These are phyloP conservation scores for Austropuccinia psidii DNA, from an alignment of 1,284 basidiomycete species.

Conservation along the genomic window DNA sequence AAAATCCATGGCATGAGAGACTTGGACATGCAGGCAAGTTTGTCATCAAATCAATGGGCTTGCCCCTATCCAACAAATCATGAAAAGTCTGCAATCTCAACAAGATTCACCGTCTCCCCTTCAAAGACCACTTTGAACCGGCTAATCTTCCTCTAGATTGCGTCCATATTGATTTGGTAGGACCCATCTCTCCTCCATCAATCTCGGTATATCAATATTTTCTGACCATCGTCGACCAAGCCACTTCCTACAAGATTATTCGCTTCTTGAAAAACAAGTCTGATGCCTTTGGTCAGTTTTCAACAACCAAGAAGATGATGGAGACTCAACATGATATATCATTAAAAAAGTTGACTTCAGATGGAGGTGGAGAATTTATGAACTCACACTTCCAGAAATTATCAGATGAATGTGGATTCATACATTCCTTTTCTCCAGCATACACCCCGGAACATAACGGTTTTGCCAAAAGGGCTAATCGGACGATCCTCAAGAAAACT, in stretches of 20 bases:
- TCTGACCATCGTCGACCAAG: neutral
- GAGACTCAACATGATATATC: too few species aligned
- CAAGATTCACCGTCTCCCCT: neutral
- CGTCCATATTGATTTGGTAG: slow-evolving; percentile 3
- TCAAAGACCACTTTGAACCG: neutral
- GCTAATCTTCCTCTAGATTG: neutral
- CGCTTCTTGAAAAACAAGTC: neutral
- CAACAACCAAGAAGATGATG: too few species aligned
- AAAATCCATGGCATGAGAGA: too few species aligned
- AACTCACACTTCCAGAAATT: slow-evolving; percentile 42
- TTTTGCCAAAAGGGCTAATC: slow-evolving; percentile 43
- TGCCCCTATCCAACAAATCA: too few species aligned
- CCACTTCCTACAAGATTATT: neutral
- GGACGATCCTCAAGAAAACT: slow-evolving; percentile 43
- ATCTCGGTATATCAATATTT: neutral
- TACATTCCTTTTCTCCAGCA: slow-evolving; percentile 46
- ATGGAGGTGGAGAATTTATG: slow-evolving; percentile 47
- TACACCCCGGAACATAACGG: slow-evolving; percentile 48
- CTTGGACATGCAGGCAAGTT: too few species aligned
- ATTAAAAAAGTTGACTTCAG: slow-evolving; percentile 21
- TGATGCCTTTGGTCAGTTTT: neutral
- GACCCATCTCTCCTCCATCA: neutral
- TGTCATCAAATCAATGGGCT: too few species aligned
- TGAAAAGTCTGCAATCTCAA: too few species aligned
- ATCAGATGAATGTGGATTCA: slow-evolving; percentile 45